Conservation (phyloP, 805 yeast genomes). For the Barnettozyma vustinii region DNA sequence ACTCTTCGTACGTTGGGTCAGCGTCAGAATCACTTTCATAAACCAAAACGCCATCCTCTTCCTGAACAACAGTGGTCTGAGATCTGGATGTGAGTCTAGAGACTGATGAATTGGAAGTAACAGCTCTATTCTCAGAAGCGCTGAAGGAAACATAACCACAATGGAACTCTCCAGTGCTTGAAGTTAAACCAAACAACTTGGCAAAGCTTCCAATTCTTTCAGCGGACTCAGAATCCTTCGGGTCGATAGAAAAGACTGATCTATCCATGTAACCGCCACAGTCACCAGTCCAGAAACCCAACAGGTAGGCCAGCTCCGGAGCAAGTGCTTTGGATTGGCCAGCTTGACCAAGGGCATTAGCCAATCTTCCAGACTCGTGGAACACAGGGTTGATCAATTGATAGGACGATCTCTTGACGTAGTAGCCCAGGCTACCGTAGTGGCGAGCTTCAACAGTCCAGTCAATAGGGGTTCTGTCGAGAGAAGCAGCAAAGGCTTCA, state of each 20-base stretch:
- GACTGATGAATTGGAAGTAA: too few relatives aligned
- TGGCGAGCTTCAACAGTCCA: slow-evolving; percentile 39
- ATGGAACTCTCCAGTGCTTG: slow-evolving; percentile 14
- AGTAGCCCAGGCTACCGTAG: slow-evolving; percentile 23
- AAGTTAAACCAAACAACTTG: slow-evolving; percentile 11
- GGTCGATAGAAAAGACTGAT: too few relatives aligned
- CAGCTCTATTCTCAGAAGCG: too few relatives aligned
- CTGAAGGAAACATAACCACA: too few relatives aligned
- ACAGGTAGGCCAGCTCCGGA: slow-evolving; percentile 32
- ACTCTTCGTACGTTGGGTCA: too few relatives aligned
- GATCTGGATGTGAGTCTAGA: too few relatives aligned
- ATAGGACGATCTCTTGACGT: slow-evolving; percentile 28
- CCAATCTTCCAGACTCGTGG: slow-evolving; percentile 29
- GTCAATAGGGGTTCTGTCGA: slow-evolving; percentile 20
- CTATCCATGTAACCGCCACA: too few relatives aligned
- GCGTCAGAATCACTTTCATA: too few relatives aligned
- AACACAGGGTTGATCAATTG: slow-evolving; percentile 34
- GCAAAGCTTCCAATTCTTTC: slow-evolving; percentile 14
- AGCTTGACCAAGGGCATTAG: slow-evolving; percentile 20
- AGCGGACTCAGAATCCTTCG: slow-evolving; percentile 20
- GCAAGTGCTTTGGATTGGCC: slow-evolving; percentile 20
- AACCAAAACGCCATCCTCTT: too few relatives aligned
- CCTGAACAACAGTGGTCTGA: too few relatives aligned
- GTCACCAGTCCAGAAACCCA: slow-evolving; percentile 40
- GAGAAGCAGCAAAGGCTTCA: slow-evolving; percentile 19